Conservation (phyloP, 2,329 filamentous ascomycete genomes). For the Elsinoe australis region DNA sequence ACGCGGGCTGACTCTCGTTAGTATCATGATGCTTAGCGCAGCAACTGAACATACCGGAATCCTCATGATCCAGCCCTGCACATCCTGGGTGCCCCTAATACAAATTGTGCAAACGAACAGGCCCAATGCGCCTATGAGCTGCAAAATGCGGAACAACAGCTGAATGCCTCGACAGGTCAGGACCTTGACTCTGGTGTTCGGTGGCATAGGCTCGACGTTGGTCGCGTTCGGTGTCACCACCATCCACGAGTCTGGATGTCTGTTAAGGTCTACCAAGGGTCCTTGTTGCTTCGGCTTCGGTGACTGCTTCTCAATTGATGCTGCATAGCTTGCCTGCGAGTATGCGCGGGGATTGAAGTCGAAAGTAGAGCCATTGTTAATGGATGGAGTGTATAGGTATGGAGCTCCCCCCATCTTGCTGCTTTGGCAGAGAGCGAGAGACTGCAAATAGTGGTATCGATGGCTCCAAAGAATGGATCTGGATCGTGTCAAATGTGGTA, state of each 20-base stretch:
- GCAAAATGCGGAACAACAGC: slow-evolving; percentile 57
- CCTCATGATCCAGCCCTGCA: slow-evolving; percentile 67
- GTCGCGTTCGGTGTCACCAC: slow-evolving; percentile 56
- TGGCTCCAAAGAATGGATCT: not conserved
- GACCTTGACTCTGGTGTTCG: slow-evolving; percentile 62
- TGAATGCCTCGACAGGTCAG: slow-evolving; percentile 62
- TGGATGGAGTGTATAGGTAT: slow-evolving; percentile 62
- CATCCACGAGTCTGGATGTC: slow-evolving; percentile 70
- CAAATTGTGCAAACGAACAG: slow-evolving; percentile 70
- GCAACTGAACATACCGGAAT: slow-evolving; percentile 54
- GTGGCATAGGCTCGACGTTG: slow-evolving; percentile 59
- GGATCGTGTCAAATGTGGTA: slow-evolving; percentile 12
- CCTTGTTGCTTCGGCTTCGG: slow-evolving; percentile 60
- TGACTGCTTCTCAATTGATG: slow-evolving; percentile 47
- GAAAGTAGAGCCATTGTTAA: slow-evolving; percentile 42
- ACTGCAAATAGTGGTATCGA: not conserved
- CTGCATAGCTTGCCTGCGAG: slow-evolving; percentile 65
- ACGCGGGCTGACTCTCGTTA: slow-evolving; percentile 54
- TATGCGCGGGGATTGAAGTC: slow-evolving; percentile 82
- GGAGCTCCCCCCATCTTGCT: slow-evolving; percentile 52
- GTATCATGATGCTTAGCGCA: not conserved
- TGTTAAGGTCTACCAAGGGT: slow-evolving; percentile 73
- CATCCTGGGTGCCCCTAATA: slow-evolving; percentile 57
- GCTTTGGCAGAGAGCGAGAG: slow-evolving; percentile 1
- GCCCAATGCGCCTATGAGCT: slow-evolving; percentile 62